Percentiles rank a stretch among this genome's conserved stretches.
These are phyloP conservation scores for Aspergillus jensenii DNA, from an alignment of 2,329 filamentous ascomycete genomes.

Conservation along the genomic window DNA sequence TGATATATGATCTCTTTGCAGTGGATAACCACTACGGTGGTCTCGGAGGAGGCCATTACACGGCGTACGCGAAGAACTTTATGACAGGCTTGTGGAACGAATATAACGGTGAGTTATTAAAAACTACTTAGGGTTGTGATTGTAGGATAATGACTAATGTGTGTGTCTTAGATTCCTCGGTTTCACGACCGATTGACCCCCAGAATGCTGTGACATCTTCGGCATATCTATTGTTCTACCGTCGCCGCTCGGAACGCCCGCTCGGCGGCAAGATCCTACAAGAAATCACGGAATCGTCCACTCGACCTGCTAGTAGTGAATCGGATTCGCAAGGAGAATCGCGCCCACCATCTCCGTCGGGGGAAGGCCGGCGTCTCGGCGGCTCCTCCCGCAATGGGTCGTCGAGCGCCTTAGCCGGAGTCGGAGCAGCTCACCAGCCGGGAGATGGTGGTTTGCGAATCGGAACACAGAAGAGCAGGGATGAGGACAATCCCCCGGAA, in stretches of 20 bases:
- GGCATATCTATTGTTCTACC: constrained; percentile 95
- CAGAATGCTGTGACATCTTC: constrained; percentile 67
- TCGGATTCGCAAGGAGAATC: constrained; percentile 44
- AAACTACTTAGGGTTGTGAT: background rate
- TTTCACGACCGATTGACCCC: constrained; percentile 61
- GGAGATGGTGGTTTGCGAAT: constrained; percentile 60
- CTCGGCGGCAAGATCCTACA: constrained; percentile 78
- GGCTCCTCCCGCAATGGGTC: constrained; percentile 85
- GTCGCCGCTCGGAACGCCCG: constrained; percentile 72
- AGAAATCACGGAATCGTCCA: constrained; percentile 66
- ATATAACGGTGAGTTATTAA: constrained; percentile 73
- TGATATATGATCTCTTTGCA: constrained; percentile 89
- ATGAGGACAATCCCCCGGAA: constrained; percentile 30
- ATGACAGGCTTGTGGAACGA: constrained; percentile 88
- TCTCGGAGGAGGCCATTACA: constrained; percentile 93
- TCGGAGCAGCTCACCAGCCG: constrained; percentile 70
- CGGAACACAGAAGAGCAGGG: constrained; percentile 36
- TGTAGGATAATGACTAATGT: constrained; percentile 41
- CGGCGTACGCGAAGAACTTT: constrained; percentile 91
- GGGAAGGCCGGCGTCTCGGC: constrained; percentile 86
- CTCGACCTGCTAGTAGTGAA: constrained; percentile 50
- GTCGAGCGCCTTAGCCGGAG: constrained; percentile 82
- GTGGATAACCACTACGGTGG: constrained; percentile 96
- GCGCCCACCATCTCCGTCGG: constrained; percentile 56
- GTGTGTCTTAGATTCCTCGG: constrained; percentile 65